These are phyloP conservation scores for Primulina tabacum DNA, from an alignment of 257 asterid genomes.

Conservation along the genomic window DNA sequence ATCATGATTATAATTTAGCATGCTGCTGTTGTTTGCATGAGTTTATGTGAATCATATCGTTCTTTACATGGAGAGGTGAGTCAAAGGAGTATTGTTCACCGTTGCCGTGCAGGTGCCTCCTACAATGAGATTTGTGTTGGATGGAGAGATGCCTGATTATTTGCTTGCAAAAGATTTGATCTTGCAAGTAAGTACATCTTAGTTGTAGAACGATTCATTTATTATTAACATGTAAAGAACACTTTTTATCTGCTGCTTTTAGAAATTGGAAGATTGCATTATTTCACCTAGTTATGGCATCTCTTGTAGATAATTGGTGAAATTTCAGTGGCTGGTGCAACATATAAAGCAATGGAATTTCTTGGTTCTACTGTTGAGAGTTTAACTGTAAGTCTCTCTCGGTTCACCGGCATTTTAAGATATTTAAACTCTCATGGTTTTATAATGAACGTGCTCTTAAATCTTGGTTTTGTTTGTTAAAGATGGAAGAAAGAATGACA, in stretches of 20 bases:
- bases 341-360: constrained; percentile 97
- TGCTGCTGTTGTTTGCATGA: background rate
- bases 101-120: constrained; percentile 77
- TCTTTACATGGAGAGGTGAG: constrained; percentile 3
- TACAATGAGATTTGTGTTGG: constrained; percentile 87
- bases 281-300: constrained; percentile 19
- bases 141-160: constrained; percentile 94
- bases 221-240: background rate
- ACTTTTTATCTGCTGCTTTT: background rate
- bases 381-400: constrained; percentile 57
- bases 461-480: constrained; percentile 17
- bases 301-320: constrained; percentile 86
- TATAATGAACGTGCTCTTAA: background rate
- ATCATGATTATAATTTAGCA: background rate
- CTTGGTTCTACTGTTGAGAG: constrained; percentile 89
- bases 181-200: constrained; percentile 65
- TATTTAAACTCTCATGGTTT: constrained; percentile 4
- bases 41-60: background rate
- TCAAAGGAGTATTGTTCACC: constrained; percentile 9
- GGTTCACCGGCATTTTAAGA: background rate
- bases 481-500: constrained; percentile 99
- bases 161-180: constrained; percentile 95
- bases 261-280: background rate
- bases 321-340: constrained; percentile 98
- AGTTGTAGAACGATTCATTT: background rate